These are phyloP conservation scores for Barnettozyma salicaria DNA, from an alignment of 805 yeast genomes.

Conservation along the genomic window DNA sequence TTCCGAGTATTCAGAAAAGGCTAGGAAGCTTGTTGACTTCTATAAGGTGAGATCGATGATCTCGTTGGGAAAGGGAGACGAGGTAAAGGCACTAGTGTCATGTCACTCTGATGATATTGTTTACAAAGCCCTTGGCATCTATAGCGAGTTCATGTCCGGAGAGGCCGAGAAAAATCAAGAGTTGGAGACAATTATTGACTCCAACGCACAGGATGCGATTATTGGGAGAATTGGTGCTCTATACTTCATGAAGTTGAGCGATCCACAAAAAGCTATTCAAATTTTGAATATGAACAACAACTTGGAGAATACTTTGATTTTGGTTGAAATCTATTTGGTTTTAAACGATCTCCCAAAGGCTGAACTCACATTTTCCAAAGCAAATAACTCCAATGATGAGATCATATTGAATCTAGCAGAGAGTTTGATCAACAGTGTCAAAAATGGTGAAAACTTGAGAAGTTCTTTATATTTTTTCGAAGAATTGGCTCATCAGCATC, in stretches of 20 bases:
- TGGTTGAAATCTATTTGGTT: conserved; percentile 35
- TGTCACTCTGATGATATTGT: conserved; percentile 1
- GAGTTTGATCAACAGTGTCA: conserved; percentile 52
- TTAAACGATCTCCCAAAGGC: conserved; percentile 30
- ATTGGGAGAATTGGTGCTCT: conserved; percentile 35
- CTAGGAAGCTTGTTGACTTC: conserved; percentile 25
- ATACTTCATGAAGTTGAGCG: conserved; percentile 35
- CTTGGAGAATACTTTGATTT: conserved; percentile 37
- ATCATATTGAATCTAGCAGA: conserved; percentile 74
- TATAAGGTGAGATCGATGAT: conserved; percentile 32
- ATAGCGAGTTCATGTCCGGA: conserved; percentile 25
- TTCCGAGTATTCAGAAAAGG: conserved; percentile 34
- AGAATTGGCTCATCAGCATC: conserved; percentile 63
- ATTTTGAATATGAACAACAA: conserved; percentile 35
- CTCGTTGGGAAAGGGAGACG: conserved; percentile 19
- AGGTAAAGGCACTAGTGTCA: not conserved
- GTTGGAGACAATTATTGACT: conserved; percentile 20
- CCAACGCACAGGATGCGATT: conserved; percentile 15
- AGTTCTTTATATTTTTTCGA: conserved; percentile 64
- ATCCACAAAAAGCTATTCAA: conserved; percentile 38
- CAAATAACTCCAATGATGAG: conserved; percentile 59
- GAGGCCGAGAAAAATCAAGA: conserved; percentile 8
- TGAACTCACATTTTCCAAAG: conserved; percentile 41
- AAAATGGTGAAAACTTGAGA: conserved; percentile 36
- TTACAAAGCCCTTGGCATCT: conserved; percentile 25